phyloP scores from a whole-genome alignment of 805 yeast species.

The Kodamaea neixiangensis region DNA sequence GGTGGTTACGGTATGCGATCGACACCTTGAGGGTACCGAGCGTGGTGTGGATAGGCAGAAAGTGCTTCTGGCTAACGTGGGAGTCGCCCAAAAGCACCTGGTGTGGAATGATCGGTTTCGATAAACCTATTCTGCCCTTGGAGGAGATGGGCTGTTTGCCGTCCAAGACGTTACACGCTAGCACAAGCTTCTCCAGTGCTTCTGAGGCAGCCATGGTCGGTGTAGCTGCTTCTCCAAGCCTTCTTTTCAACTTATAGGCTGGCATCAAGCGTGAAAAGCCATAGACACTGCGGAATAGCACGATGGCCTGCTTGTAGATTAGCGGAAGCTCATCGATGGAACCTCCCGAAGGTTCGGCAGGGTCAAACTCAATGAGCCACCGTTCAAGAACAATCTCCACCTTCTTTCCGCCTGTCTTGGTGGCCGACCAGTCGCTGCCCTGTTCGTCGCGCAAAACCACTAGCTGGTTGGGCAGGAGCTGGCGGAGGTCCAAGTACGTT shows the following conservation, averaged over 20 bases:
- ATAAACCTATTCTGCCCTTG: slow-evolving; percentile 81
- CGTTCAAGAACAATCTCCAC: slow-evolving; percentile 90
- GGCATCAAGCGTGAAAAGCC: slow-evolving; percentile 72
- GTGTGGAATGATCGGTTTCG: slow-evolving; percentile 59
- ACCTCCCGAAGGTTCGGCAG: slow-evolving; percentile 37
- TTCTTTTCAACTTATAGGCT: slow-evolving; percentile 55
- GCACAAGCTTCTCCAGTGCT: slow-evolving; percentile 25
- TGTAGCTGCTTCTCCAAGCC: slow-evolving; percentile 11
- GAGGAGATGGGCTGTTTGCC: slow-evolving; percentile 79
- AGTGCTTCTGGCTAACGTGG: slow-evolving; percentile 60
- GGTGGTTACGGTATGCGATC: slow-evolving; percentile 76
- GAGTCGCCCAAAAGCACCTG: slow-evolving; percentile 38
- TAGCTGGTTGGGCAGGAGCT: slow-evolving; percentile 55
- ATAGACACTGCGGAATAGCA: slow-evolving; percentile 73
- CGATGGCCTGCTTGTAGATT: slow-evolving; percentile 71
- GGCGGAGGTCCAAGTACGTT: slow-evolving; percentile 69
- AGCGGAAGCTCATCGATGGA: slow-evolving; percentile 58
- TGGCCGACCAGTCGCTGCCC: slow-evolving; percentile 55
- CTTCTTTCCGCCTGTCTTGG: slow-evolving; percentile 59
- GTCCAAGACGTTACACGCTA: slow-evolving; percentile 67
- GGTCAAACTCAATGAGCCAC: slow-evolving; percentile 85
- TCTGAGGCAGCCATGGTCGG: not conserved
- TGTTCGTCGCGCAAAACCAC: slow-evolving; percentile 59
- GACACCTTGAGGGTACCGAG: slow-evolving; percentile 73
- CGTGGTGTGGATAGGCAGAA: slow-evolving; percentile 73